These are phyloP conservation scores for Vanderwaltozyma tropicalis DNA, from an alignment of 805 yeast genomes.

Conservation along the genomic window DNA sequence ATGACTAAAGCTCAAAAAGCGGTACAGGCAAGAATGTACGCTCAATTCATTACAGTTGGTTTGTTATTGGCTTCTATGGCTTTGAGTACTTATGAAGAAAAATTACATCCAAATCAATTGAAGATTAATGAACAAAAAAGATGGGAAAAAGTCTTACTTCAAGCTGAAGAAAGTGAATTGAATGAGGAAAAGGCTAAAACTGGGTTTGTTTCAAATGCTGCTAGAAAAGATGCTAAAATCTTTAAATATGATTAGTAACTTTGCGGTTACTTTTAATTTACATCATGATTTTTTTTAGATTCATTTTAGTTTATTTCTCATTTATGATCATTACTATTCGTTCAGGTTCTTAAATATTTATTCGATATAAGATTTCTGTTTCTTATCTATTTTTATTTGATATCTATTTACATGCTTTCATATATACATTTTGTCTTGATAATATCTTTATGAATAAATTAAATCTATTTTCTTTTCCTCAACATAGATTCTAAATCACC, in stretches of 20 bases:
- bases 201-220: slow-evolving; percentile 22
- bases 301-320: too few relatives aligned
- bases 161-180: slow-evolving; percentile 32
- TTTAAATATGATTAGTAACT: slow-evolving; percentile 16
- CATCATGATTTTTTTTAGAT: too few relatives aligned
- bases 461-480: slow-evolving; percentile 23
- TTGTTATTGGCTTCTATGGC: slow-evolving; percentile 61
- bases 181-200: slow-evolving; percentile 3
- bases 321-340: too few relatives aligned
- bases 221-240: slow-evolving; percentile 32
- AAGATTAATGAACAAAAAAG: slow-evolving; percentile 29
- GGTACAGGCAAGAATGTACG: slow-evolving; percentile 85
- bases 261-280: too few relatives aligned
- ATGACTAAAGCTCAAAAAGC: slow-evolving; percentile 71
- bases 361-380: too few relatives aligned
- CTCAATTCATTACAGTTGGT: slow-evolving; percentile 70
- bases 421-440: too few relatives aligned
- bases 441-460: too few relatives aligned
- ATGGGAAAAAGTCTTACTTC: slow-evolving; percentile 40
- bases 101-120: slow-evolving; percentile 35
- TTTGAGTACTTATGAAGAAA: slow-evolving; percentile 53
- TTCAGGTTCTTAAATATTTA: too few relatives aligned
- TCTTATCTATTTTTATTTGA: too few relatives aligned
- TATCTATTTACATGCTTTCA: too few relatives aligned
- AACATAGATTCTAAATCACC: slow-evolving; percentile 49